Evolutionary conservation across 139 green algal genomes (phyloP).

Genomic region (Micromonas pusilla): DNA sequence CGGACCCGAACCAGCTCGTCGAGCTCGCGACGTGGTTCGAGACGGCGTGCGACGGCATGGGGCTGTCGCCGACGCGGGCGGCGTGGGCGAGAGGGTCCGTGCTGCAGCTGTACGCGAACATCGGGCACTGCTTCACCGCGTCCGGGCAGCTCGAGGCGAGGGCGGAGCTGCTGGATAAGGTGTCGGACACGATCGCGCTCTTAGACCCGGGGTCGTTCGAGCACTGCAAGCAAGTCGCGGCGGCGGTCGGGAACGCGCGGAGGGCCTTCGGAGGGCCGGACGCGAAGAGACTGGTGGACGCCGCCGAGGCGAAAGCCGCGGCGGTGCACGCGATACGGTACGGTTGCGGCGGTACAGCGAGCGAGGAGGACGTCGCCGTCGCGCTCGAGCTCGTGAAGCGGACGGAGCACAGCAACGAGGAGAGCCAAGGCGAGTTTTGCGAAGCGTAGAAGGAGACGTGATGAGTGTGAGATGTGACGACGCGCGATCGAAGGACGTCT

Average conservation of each 20-base stretch:
- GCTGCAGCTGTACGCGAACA: background rate
- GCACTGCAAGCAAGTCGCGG: background rate
- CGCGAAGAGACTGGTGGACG: background rate
- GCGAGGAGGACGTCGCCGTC: background rate
- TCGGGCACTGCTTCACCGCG: background rate
- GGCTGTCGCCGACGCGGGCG: background rate
- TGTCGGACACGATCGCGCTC: background rate
- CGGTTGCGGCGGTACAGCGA: background rate
- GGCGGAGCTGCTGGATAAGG: background rate
- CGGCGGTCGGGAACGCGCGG: background rate
- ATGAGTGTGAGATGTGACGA: too few species aligned
- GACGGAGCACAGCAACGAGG: background rate
- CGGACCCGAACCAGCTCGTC: background rate
- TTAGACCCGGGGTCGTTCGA: background rate
- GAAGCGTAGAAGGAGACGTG: background rate
- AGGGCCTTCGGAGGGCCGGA: background rate
- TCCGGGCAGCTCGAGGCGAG: background rate
- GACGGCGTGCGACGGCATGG: background rate
- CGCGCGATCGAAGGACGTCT: too few species aligned
- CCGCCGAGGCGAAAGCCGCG: background rate
- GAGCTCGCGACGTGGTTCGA: slow-evolving; percentile 9
- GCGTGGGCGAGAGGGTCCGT: background rate
- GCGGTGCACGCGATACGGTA: slow-evolving; percentile 3
- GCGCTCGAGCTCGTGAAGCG: background rate
- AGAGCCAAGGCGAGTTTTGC: background rate